phyloP scores from a whole-genome alignment of 129 eudicot species.

The Erigeron canadensis region DNA sequence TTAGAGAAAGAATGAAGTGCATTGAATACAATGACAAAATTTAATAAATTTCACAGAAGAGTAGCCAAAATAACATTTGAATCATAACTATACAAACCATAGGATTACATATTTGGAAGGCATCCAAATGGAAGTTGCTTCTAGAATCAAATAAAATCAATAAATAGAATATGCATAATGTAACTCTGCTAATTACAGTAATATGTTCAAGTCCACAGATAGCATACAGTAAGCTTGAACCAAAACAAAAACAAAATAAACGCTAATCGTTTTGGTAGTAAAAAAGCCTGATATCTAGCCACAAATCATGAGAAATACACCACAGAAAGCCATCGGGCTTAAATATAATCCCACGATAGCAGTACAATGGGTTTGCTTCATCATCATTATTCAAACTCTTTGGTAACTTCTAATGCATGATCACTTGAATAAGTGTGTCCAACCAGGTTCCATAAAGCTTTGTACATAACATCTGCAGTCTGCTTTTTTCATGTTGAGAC shows the following conservation, averaged over 20 bases:
- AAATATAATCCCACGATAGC: background rate
- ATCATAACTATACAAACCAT: background rate
- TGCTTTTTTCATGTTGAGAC: background rate
- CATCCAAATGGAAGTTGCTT: background rate
- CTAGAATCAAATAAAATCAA: constrained; percentile 19
- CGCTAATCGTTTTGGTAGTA: background rate
- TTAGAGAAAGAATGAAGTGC: background rate
- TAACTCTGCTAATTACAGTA: background rate
- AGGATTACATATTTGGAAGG: background rate
- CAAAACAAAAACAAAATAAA: background rate
- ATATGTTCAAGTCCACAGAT: background rate
- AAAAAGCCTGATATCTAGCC: background rate
- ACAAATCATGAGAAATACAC: constrained; percentile 1
- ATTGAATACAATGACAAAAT: no score
- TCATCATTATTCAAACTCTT: background rate
- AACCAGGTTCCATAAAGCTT: background rate
- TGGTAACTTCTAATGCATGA: background rate
- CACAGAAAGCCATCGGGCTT: constrained; percentile 1
- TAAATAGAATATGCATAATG: background rate
- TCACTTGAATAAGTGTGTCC: background rate
- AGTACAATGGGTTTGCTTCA: background rate
- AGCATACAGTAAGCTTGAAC: background rate
- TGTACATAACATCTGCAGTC: background rate
- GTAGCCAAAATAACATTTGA: constrained; percentile 7
- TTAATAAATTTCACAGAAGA: no score